A percentile compares a stretch with the other conserved stretches of the same genome.
These are phyloP conservation scores for Prototheca wickerhamii DNA, from an alignment of 163 green algal species.

Conservation along the genomic window DNA sequence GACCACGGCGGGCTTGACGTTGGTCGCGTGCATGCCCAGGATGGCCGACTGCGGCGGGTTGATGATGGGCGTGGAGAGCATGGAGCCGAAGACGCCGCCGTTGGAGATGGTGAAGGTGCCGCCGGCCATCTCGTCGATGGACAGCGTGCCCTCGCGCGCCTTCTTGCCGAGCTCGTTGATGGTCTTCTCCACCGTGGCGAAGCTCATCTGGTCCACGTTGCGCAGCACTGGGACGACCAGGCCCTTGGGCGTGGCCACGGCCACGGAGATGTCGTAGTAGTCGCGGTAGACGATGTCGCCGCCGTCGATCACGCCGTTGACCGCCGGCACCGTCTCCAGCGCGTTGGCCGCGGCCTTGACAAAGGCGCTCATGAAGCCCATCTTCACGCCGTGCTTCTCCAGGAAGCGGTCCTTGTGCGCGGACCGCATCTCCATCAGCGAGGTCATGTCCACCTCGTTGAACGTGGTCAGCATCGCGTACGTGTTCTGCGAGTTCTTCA, in stretches of 20 bases:
- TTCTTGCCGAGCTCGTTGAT: conserved; percentile 90
- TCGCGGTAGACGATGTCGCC: conserved; percentile 96
- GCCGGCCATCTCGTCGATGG: conserved; percentile 98
- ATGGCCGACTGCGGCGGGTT: conserved; percentile 93
- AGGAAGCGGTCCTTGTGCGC: conserved; percentile 95
- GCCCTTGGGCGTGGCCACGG: conserved; percentile 96
- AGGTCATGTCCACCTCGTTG: conserved; percentile 96
- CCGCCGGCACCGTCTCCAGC: conserved; percentile 73
- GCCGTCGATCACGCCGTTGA: conserved; percentile 95
- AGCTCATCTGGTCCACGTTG: conserved; percentile 76
- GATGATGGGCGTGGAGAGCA: conserved; percentile 98
- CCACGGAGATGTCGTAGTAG: conserved; percentile 94
- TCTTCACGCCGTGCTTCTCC: conserved; percentile 94
- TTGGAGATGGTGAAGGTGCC: conserved; percentile 99
- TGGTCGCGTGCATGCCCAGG: conserved; percentile 98
- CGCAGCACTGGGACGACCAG: conserved; percentile 96
- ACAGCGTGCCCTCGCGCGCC: conserved; percentile 86
- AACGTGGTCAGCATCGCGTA: conserved; percentile 86
- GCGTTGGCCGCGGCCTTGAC: conserved; percentile 86
- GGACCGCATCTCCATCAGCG: conserved; percentile 82
- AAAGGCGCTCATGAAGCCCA: conserved; percentile 99
- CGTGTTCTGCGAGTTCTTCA: conserved; percentile 97
- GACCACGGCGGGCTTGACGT: conserved; percentile 46
- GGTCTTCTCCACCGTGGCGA: conserved; percentile 92
- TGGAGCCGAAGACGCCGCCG: conserved; percentile 91